Percentiles rank a stretch among this genome's conserved stretches.
Evolutionary conservation across 2,329 filamentous ascomycete genomes (phyloP).

Genomic region (Hypoxylon rubiginosum): DNA sequence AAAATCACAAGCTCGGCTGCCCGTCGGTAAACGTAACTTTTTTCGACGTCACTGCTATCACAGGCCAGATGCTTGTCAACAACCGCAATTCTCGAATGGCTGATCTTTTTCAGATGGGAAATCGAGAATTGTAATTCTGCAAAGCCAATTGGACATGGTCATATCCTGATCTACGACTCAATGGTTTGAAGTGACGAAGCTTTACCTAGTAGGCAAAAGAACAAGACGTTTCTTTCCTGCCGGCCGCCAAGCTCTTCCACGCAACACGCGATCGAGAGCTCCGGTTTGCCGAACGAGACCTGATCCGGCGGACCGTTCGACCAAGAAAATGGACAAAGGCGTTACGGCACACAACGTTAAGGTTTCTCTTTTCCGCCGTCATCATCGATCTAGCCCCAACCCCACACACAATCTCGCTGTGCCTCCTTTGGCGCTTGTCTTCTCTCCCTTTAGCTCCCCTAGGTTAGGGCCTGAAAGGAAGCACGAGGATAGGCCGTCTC

Average conservation of each 20-base stretch:
- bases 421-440: slow-evolving; percentile 5
- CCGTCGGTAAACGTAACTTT: slow-evolving; percentile 60
- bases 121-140: slow-evolving; percentile 6
- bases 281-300: slow-evolving; percentile 43
- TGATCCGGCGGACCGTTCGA: slow-evolving; percentile 43
- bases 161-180: no score
- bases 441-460: not conserved
- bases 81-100: slow-evolving; percentile 3
- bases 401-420: slow-evolving; percentile 34
- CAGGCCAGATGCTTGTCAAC: slow-evolving; percentile 38
- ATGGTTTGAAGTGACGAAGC: not conserved
- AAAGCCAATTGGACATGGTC: slow-evolving; percentile 2
- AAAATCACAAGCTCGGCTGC: slow-evolving; percentile 71
- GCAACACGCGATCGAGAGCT: slow-evolving; percentile 36
- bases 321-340: slow-evolving; percentile 3
- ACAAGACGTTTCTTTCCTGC: slow-evolving; percentile 21
- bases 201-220: no score
- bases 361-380: slow-evolving; percentile 31
- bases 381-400: slow-evolving; percentile 41
- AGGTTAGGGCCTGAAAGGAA: slow-evolving; percentile 5
- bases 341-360: slow-evolving; percentile 17
- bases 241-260: slow-evolving; percentile 20
- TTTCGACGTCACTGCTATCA: slow-evolving; percentile 53
- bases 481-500: slow-evolving; percentile 27
- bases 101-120: not conserved